These are phyloP conservation scores for Myriosclerotinia curreyana DNA, from an alignment of 2,329 filamentous ascomycete genomes.

Conservation along the genomic window DNA sequence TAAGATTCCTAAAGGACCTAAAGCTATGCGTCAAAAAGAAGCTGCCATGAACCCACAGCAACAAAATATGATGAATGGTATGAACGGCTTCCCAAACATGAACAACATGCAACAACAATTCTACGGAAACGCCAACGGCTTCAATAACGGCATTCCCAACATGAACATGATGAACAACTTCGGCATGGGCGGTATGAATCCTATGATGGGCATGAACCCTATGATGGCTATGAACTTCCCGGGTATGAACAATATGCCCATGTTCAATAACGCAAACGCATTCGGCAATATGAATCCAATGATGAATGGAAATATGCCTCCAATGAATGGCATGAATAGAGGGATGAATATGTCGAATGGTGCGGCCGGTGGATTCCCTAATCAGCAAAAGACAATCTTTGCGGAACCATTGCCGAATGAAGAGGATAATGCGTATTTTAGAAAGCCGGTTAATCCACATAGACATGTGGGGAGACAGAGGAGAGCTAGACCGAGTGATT, in stretches of 20 bases:
- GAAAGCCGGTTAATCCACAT: slow-evolving; percentile 93
- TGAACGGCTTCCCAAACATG: slow-evolving; percentile 39
- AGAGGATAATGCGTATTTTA: slow-evolving; percentile 89
- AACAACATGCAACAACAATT: slow-evolving; percentile 27
- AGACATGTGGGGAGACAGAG: slow-evolving; percentile 79
- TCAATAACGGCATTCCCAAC: slow-evolving; percentile 25
- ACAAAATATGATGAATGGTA: slow-evolving; percentile 43
- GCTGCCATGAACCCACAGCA: slow-evolving; percentile 42
- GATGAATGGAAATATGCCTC: slow-evolving; percentile 38
- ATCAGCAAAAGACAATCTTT: slow-evolving; percentile 51
- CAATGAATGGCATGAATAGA: slow-evolving; percentile 38
- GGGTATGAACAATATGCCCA: slow-evolving; percentile 44
- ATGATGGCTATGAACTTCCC: slow-evolving; percentile 37
- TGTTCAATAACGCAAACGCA: slow-evolving; percentile 35
- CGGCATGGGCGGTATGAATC: slow-evolving; percentile 41
- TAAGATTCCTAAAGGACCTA: slow-evolving; percentile 62
- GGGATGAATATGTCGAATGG: slow-evolving; percentile 40
- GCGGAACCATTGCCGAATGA: slow-evolving; percentile 55
- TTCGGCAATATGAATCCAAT: slow-evolving; percentile 30
- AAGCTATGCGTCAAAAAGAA: slow-evolving; percentile 57
- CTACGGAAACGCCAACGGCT: slow-evolving; percentile 31
- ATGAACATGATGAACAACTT: slow-evolving; percentile 38
- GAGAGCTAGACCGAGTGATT: slow-evolving; percentile 83
- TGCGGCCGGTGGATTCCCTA: slow-evolving; percentile 46
- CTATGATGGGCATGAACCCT: slow-evolving; percentile 44